phyloP scores from a whole-genome alignment of 2,329 filamentous ascomycete species.

The Scedosporium dehoogii region DNA sequence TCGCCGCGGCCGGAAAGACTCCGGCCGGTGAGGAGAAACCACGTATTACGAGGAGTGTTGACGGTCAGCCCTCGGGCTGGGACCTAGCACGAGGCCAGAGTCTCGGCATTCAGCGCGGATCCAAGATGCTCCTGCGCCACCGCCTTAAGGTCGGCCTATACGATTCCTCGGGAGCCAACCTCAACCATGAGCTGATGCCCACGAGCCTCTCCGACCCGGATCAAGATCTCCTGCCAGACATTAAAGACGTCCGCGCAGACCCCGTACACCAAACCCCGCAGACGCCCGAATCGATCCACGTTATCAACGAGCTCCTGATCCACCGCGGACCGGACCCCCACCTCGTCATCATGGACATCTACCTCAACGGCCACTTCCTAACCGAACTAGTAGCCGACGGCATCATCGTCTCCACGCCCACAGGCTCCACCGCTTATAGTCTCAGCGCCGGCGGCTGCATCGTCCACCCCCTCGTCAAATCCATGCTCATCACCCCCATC shows the following conservation, averaged over 20 bases:
- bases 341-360: slow-evolving; percentile 84
- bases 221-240: slow-evolving; percentile 18
- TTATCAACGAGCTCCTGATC: slow-evolving; percentile 91
- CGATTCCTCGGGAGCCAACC: slow-evolving; percentile 52
- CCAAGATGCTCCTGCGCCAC: slow-evolving; percentile 77
- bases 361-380: slow-evolving; percentile 76
- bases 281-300: slow-evolving; percentile 40
- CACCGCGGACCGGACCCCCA: slow-evolving; percentile 87
- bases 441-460: slow-evolving; percentile 89
- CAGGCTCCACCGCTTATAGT: slow-evolving; percentile 90
- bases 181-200: slow-evolving; percentile 40
- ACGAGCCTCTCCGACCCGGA: slow-evolving; percentile 26
- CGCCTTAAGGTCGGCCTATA: slow-evolving; percentile 80
- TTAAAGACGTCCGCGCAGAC: slow-evolving; percentile 10
- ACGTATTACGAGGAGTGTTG: background rate
- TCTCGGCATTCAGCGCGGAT: slow-evolving; percentile 63
- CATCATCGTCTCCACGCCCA: slow-evolving; percentile 88
- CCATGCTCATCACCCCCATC: slow-evolving; percentile 84
- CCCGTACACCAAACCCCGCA: slow-evolving; percentile 9
- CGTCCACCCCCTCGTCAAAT: slow-evolving; percentile 84
- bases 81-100: slow-evolving; percentile 67
- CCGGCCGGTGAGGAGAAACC: slow-evolving; percentile 11
- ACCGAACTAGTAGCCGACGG: slow-evolving; percentile 94
- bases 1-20: slow-evolving; percentile 12
- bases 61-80: slow-evolving; percentile 38